Evolutionary conservation across 345 rosid genomes (phyloP), one percentile per base, ranked within the genome.

Genomic region (Aethionema arabicum): DNA sequence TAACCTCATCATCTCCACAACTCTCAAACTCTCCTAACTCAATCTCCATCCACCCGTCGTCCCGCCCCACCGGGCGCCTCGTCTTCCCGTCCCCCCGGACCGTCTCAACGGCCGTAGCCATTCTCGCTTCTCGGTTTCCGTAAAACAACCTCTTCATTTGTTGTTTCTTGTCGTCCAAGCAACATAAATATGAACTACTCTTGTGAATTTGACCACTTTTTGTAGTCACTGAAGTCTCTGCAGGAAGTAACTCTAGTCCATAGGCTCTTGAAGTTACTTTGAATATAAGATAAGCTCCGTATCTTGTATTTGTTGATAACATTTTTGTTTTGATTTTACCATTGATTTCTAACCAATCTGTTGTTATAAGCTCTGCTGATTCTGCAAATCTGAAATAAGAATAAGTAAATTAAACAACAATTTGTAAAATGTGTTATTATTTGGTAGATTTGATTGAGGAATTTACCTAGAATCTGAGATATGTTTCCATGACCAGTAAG

Each of bases 401-500:
- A 21, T 21, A 21, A 21, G 27, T 21, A 21, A 21, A 21, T 21
- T 21, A 21, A 21, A 21, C 27, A 21, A 21, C 1, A 21, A 21
- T 36, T n/a, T 4, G 2, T 7, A 3, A 15, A 15, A 35, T 5
- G 4, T 50, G 50, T 4, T 5, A 54, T 5, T 29, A 27, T 8
- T 6, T 9, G 3, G 4, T n/a, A 21, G 27, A 21, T 21, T n/a
- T 8, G 31, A 12, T 4, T n/a, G 7, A 14, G 30, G 11, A 55
- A 56, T 11, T 4, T 11, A 84, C 95, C 88, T 84, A 32, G 96
- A 88, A 62, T 78, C 62, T 33, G 83, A 56, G 8, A 43, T 54
- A 8, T 81, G 70, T 10, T 45, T 52, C 96, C 95, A 91, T 11
- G 52, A 21, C 96, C 96, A 91, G 43, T 69, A 46, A 44, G 67